Percentiles rank a stretch among this genome's conserved stretches.
phyloP scores from a whole-genome alignment of 2,329 filamentous ascomycete species.

The Aspergillus luchuensis region DNA sequence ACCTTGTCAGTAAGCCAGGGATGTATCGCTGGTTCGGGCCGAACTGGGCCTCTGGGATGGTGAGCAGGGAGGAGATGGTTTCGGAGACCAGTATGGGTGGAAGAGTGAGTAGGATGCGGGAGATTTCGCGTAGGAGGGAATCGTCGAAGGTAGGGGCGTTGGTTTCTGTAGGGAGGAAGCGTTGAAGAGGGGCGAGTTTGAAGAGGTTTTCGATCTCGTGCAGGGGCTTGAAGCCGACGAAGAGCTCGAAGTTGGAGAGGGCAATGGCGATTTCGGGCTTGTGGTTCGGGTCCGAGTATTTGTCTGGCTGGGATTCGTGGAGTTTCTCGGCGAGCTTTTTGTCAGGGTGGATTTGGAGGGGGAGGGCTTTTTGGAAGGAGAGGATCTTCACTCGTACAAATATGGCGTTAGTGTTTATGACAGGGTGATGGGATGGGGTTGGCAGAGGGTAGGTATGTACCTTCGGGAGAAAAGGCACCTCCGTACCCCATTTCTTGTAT shows the following conservation, averaged over 20 bases:
- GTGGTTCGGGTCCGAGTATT: slow-evolving; percentile 73
- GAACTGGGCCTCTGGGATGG: slow-evolving; percentile 53
- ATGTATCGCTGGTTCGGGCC: slow-evolving; percentile 58
- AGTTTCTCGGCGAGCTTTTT: slow-evolving; percentile 66
- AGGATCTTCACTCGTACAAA: slow-evolving; percentile 53
- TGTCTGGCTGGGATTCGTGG: slow-evolving; percentile 63
- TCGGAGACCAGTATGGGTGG: slow-evolving; percentile 56
- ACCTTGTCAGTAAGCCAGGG: slow-evolving; percentile 63
- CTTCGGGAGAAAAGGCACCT: slow-evolving; percentile 75
- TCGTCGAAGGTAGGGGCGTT: slow-evolving; percentile 54
- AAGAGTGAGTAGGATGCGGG: slow-evolving; percentile 55
- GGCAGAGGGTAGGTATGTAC: too few species aligned
- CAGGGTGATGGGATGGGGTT: neutral
- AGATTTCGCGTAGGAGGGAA: slow-evolving; percentile 59
- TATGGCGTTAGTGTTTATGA: neutral
- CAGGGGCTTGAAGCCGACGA: slow-evolving; percentile 72
- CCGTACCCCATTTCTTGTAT: slow-evolving; percentile 62
- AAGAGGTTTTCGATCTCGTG: slow-evolving; percentile 62
- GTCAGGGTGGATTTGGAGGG: slow-evolving; percentile 74
- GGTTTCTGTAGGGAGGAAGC: slow-evolving; percentile 51
- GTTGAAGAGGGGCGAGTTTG: slow-evolving; percentile 54
- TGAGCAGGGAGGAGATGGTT: slow-evolving; percentile 56
- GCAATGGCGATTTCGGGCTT: slow-evolving; percentile 80
- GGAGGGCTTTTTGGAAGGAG: slow-evolving; percentile 73
- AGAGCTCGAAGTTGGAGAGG: slow-evolving; percentile 71